These are phyloP conservation scores for Pseudogymnoascus sp. DNA, from an alignment of 2,329 filamentous ascomycete genomes.

Conservation along the genomic window DNA sequence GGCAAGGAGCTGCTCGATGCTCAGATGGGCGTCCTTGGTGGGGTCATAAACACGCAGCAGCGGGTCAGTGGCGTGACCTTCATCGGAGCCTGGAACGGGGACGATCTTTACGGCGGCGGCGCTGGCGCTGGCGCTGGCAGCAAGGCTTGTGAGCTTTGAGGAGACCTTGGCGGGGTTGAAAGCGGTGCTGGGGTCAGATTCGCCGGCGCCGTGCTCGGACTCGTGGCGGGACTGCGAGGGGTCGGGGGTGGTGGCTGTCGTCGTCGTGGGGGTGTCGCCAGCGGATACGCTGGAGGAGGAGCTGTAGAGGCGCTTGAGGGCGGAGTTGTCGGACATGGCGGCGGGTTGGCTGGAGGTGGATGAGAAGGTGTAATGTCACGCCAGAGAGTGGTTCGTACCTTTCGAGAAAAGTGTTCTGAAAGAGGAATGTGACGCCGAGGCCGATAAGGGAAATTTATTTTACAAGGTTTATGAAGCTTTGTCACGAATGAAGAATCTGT, in stretches of 20 bases:
- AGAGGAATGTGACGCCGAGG: not conserved
- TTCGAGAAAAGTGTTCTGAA: not conserved
- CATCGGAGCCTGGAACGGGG: not conserved
- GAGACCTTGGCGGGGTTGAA: conserved; percentile 1
- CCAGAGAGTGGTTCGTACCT: not conserved
- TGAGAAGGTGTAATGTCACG: not conserved
- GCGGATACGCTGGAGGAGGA: not conserved
- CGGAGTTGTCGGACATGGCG: not conserved
- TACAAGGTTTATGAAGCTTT: not conserved
- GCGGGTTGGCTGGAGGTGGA: not conserved
- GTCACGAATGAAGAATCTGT: not conserved
- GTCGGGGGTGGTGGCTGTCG: not conserved
- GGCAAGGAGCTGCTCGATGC: conserved; percentile 8
- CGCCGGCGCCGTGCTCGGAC: not conserved
- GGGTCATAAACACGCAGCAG: conserved; percentile 8
- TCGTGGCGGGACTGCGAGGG: not conserved
- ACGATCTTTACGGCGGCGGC: not conserved
- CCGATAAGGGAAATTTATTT: not conserved
- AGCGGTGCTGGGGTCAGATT: not conserved
- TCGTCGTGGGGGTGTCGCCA: not conserved
- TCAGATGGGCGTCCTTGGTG: not conserved
- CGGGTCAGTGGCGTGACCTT: not conserved
- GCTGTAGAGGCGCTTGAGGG: not conserved
- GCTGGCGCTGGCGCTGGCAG: not conserved
- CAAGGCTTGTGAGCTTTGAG: not conserved